These are phyloP conservation scores for Penicillium sumatraense DNA, from an alignment of 2,329 filamentous ascomycete species.

Conservation along the genomic window DNA sequence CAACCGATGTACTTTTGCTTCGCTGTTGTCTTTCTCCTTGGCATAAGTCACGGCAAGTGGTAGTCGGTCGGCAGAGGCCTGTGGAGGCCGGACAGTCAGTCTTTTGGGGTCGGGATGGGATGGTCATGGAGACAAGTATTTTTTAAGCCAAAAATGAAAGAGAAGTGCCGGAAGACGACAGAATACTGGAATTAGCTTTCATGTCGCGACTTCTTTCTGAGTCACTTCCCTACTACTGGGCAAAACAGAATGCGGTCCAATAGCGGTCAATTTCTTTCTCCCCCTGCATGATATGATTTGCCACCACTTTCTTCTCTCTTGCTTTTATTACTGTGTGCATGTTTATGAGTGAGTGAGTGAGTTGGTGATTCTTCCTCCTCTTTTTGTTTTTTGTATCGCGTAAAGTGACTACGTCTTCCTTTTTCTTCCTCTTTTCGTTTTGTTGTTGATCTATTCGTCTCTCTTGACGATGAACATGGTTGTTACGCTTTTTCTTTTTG, in stretches of 20 bases:
- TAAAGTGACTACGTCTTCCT: neutral
- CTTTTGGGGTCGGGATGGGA: neutral
- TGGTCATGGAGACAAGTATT: neutral
- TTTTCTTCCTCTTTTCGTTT: neutral
- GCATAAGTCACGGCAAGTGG: conserved; percentile 8
- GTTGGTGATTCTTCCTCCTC: too few relatives aligned
- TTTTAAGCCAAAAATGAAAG: too few relatives aligned
- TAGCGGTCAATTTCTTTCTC: neutral
- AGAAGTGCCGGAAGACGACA: neutral
- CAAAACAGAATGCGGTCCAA: neutral
- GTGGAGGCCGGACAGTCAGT: neutral
- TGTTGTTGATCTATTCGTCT: conserved; percentile 11
- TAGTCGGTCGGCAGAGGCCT: neutral
- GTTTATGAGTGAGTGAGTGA: conserved; percentile 8
- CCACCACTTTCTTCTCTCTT: conserved; percentile 4
- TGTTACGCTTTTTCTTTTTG: conserved; percentile 10
- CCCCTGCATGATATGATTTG: conserved; percentile 1
- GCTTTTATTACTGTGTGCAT: conserved; percentile 13
- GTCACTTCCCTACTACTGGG: neutral
- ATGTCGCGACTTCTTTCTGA: conserved; percentile 7
- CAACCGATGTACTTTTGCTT: conserved; percentile 3
- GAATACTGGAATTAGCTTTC: neutral
- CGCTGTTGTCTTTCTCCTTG: neutral
- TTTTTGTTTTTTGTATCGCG: conserved; percentile 12
- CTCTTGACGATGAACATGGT: conserved; percentile 14